A percentile compares a stretch with the other conserved stretches of the same genome.
Conservation (phyloP, 352 stramenopile genomes). For the Pythium insidiosum region DNA sequence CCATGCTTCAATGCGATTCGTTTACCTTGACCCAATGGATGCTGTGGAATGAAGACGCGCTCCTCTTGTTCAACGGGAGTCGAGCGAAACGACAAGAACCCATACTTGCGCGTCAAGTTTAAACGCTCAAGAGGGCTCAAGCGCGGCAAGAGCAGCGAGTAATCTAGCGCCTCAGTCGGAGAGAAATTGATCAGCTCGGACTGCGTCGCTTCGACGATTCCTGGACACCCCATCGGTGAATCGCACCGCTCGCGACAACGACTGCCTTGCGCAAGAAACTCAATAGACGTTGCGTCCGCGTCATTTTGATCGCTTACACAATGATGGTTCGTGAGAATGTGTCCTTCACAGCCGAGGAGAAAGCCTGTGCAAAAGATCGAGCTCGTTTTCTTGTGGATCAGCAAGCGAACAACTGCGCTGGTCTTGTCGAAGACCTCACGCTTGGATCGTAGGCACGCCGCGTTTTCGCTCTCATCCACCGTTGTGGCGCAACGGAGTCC, state of each 20-base stretch:
- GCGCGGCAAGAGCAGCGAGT: conserved; percentile 22
- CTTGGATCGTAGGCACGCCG: conserved; percentile 18
- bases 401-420: conserved; percentile 21
- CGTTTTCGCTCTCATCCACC: conserved; percentile 17
- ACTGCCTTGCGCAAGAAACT: conserved; percentile 33
- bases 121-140: conserved; percentile 6
- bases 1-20: conserved; percentile 35
- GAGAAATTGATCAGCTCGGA: conserved; percentile 27
- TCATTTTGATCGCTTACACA: conserved; percentile 26
- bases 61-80: conserved; percentile 12
- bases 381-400: conserved; percentile 31
- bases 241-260: conserved; percentile 19
- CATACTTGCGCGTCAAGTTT: conserved; percentile 22
- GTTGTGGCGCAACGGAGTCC: too few species aligned
- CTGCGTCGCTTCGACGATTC: conserved; percentile 19
- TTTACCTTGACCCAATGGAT: conserved; percentile 35
- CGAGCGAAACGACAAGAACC: conserved; percentile 30
- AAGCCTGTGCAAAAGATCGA: conserved; percentile 46
- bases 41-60: conserved; percentile 48
- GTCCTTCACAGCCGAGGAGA: conserved; percentile 39
- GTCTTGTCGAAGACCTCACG: conserved; percentile 9
- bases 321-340: conserved; percentile 54
- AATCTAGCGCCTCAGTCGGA: conserved; percentile 22
- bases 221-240: conserved; percentile 17
- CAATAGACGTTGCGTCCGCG: conserved; percentile 24